Conservation (phyloP, 2,329 filamentous ascomycete genomes). For the Dryadomyces sulphureus region DNA sequence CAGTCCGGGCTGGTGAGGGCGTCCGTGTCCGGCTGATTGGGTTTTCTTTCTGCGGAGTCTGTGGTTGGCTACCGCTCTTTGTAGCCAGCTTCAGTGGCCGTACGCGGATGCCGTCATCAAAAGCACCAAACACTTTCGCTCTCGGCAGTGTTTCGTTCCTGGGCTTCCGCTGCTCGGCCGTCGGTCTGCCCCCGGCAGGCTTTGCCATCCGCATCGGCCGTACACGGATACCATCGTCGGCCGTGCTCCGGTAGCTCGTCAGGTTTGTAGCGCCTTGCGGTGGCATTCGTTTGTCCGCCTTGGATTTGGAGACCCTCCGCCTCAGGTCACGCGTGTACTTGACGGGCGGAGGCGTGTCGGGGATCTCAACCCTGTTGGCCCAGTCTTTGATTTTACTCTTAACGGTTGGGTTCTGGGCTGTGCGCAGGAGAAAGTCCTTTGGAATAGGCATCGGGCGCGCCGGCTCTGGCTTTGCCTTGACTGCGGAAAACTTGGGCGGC, state of each 20-base stretch:
- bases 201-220: conserved; percentile 16
- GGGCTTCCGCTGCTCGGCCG: neutral
- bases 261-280: neutral
- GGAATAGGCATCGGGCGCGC: conserved; percentile 29
- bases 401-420: conserved; percentile 38
- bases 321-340: neutral
- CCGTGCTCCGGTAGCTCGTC: conserved; percentile 12
- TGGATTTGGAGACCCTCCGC: conserved; percentile 8
- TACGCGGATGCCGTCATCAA: conserved; percentile 10
- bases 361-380: conserved; percentile 39
- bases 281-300: conserved; percentile 7
- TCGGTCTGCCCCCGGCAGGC: conserved; percentile 2
- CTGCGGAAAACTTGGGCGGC: conserved; percentile 17
- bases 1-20: neutral
- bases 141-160: neutral
- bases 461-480: conserved; percentile 16
- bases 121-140: no score
- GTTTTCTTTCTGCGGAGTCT: neutral
- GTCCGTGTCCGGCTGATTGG: conserved; percentile 14
- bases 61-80: neutral
- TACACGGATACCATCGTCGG: conserved; percentile 21
- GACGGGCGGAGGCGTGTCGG: conserved; percentile 21
- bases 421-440: conserved; percentile 40
- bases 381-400: conserved; percentile 48
- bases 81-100: neutral